Evolutionary conservation across 108 stramenopile species (phyloP).

Genomic region (Skeletonema costatum): DNA sequence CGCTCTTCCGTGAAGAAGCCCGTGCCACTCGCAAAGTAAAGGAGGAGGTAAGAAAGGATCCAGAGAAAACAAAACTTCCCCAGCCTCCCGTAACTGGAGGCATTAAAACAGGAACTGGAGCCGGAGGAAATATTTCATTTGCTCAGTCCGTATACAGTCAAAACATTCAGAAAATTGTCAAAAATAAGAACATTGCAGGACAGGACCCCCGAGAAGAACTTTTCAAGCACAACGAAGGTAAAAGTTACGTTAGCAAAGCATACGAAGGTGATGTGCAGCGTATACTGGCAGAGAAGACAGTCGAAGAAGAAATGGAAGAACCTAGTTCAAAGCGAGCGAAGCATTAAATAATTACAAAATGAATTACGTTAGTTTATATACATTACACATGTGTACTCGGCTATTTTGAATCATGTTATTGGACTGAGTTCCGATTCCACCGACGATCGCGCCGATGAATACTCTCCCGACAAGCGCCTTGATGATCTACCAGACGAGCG

Average conservation of each 20-base stretch:
- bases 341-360: not conserved
- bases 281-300: constrained; percentile 80
- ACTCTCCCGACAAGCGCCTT: too few species aligned
- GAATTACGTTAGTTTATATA: not conserved
- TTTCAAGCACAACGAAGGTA: constrained; percentile 76
- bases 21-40: constrained; percentile 57
- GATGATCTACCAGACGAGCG: not conserved
- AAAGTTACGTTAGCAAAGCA: constrained; percentile 55
- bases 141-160: constrained; percentile 68
- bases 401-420: not conserved
- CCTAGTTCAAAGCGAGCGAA: not conserved
- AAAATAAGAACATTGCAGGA: constrained; percentile 77
- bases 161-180: constrained; percentile 38
- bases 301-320: constrained; percentile 82
- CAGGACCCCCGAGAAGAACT: constrained; percentile 84
- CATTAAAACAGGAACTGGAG: constrained; percentile 61
- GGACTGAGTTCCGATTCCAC: not conserved
- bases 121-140: constrained; percentile 55
- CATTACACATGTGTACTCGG: not conserved
- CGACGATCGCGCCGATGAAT: not conserved
- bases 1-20: constrained; percentile 67
- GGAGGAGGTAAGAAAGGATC: constrained; percentile 61
- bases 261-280: constrained; percentile 62
- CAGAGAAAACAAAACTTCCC: constrained; percentile 63
- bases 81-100: constrained; percentile 78